Conservation (phyloP, 805 yeast species). For the Jamesozyma lodderae region DNA sequence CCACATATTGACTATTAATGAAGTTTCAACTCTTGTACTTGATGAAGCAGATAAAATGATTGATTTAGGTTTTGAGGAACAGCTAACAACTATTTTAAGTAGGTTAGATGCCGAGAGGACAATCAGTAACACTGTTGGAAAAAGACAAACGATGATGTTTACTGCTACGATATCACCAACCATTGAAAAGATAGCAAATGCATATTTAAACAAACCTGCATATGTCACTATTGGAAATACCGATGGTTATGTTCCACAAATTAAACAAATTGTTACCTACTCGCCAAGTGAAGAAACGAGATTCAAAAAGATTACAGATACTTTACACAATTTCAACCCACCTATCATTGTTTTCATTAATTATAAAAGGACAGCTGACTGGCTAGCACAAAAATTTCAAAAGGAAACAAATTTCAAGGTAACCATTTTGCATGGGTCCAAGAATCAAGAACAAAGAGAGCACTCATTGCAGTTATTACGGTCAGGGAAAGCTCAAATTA, state of each 20-base stretch:
- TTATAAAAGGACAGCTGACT: constrained; percentile 64
- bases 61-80: constrained; percentile 86
- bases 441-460: constrained; percentile 79
- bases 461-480: constrained; percentile 55
- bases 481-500: constrained; percentile 44
- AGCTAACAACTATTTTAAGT: constrained; percentile 51
- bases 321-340: constrained; percentile 32
- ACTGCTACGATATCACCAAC: constrained; percentile 85
- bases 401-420: constrained; percentile 38
- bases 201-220: constrained; percentile 54
- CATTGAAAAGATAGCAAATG: constrained; percentile 57
- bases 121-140: constrained; percentile 24
- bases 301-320: constrained; percentile 26
- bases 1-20: constrained; percentile 48
- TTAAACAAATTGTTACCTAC: constrained; percentile 59
- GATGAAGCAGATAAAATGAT: constrained; percentile 97
- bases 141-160: constrained; percentile 69
- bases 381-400: constrained; percentile 43
- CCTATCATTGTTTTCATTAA: constrained; percentile 78
- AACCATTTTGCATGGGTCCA: constrained; percentile 76
- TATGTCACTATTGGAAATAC: constrained; percentile 58
- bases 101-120: constrained; percentile 29
- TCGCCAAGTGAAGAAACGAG: constrained; percentile 38
- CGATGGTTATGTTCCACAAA: constrained; percentile 47
- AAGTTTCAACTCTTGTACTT: constrained; percentile 61